A percentile compares a stretch with the other conserved stretches of the same genome.
phyloP scores from a whole-genome alignment of 2,329 filamentous ascomycete genomes.

The Sporothrix globosa region DNA sequence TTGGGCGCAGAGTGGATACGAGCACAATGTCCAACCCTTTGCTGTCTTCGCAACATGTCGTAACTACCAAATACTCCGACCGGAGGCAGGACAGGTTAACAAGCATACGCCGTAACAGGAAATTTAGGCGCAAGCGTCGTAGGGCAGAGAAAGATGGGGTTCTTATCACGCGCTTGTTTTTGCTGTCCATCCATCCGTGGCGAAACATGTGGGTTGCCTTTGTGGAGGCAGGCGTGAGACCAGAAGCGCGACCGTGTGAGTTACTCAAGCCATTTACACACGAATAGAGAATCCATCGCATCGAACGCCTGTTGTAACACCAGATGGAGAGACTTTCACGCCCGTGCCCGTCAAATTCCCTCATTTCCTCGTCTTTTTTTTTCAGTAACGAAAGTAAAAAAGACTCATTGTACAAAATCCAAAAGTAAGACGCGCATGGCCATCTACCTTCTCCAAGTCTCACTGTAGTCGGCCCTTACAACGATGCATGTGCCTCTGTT shows the following conservation, averaged over 20 bases:
- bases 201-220: background rate
- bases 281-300: background rate
- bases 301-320: background rate
- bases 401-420: background rate
- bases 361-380: too few species aligned
- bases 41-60: background rate
- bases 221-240: constrained; percentile 6
- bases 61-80: too few species aligned
- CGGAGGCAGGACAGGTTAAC: background rate
- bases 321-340: too few species aligned
- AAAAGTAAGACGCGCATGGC: background rate
- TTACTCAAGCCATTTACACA: background rate
- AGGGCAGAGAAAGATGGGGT: constrained; percentile 13
- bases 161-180: constrained; percentile 8
- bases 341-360: background rate
- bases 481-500: background rate
- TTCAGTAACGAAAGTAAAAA: background rate
- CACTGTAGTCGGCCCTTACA: constrained; percentile 8
- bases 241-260: background rate
- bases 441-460: background rate
- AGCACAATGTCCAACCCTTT: background rate
- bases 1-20: background rate
- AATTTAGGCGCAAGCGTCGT: constrained; percentile 7
- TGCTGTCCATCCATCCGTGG: background rate
- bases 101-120: background rate